Percentiles rank a stretch among this genome's conserved stretches.
phyloP scores from a whole-genome alignment of 2,329 filamentous ascomycete genomes.

The Scedosporium minutisporum region DNA sequence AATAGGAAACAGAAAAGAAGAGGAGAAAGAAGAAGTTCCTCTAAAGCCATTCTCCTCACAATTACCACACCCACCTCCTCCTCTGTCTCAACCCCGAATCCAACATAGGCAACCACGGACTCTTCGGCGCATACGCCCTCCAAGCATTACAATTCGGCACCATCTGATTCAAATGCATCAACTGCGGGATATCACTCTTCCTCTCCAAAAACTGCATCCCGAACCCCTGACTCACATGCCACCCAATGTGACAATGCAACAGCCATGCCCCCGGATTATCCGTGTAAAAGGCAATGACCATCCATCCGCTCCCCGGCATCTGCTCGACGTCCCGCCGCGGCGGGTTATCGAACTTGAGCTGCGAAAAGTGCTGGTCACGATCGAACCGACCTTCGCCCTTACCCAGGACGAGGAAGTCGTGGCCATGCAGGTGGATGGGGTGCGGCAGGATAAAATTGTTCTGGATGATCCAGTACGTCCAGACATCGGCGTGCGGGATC shows the following conservation, averaged over 20 bases:
- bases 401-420: conserved; percentile 24
- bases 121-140: conserved; percentile 11
- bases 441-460: conserved; percentile 23
- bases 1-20: not conserved
- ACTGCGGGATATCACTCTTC: conserved; percentile 10
- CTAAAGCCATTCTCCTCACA: not conserved
- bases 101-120: conserved; percentile 9
- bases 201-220: conserved; percentile 39
- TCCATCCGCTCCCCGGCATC: conserved; percentile 30
- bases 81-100: conserved; percentile 12
- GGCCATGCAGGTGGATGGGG: conserved; percentile 37
- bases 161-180: conserved; percentile 10
- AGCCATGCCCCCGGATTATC: conserved; percentile 42
- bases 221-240: conserved; percentile 42
- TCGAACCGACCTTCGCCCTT: conserved; percentile 11
- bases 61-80: not conserved
- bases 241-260: conserved; percentile 39
- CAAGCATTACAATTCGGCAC: conserved; percentile 11
- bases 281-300: conserved; percentile 36
- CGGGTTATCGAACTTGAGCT: conserved; percentile 28
- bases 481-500: conserved; percentile 13
- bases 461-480: conserved; percentile 23
- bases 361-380: conserved; percentile 12
- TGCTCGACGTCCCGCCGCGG: conserved; percentile 35
- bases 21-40: not conserved